These are phyloP conservation scores for Madurella mycetomatis DNA, from an alignment of 2,329 filamentous ascomycete genomes.

Conservation along the genomic window DNA sequence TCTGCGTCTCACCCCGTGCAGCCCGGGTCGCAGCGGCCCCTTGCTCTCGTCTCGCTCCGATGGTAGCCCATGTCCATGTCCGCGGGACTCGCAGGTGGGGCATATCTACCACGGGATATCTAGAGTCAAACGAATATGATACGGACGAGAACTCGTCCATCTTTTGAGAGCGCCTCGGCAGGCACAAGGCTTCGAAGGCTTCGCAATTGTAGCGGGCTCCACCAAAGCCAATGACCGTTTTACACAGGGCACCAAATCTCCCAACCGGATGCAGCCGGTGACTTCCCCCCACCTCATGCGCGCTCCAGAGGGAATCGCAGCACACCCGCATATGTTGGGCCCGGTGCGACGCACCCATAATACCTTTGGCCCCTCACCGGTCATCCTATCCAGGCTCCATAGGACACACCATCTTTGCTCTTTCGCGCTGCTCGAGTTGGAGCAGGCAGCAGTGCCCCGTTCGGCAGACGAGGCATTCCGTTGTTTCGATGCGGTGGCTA, in stretches of 20 bases:
- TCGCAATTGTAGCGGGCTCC: not conserved
- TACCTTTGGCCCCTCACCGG: constrained; percentile 20
- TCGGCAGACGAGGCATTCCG: not conserved
- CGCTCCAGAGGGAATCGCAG: not conserved
- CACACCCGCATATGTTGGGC: not conserved
- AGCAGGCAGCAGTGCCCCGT: not conserved
- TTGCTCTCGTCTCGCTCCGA: constrained; percentile 10
- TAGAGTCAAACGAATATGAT: not conserved
- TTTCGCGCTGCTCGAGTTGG: constrained; percentile 3
- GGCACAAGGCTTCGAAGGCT: not conserved
- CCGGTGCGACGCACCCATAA: constrained; percentile 1
- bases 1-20: not conserved
- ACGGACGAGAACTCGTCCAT: not conserved
- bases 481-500: not conserved
- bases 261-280: constrained; percentile 10
- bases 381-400: constrained; percentile 19
- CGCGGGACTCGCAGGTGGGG: constrained; percentile 9
- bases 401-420: constrained; percentile 21
- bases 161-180: constrained; percentile 3
- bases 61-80: constrained; percentile 16
- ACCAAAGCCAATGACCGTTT: not conserved
- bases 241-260: constrained; percentile 2
- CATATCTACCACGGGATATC: not conserved
- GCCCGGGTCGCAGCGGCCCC: not conserved
- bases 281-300: not conserved